phyloP scores from a whole-genome alignment of 805 yeast genomes.

The Candida oleophila region DNA sequence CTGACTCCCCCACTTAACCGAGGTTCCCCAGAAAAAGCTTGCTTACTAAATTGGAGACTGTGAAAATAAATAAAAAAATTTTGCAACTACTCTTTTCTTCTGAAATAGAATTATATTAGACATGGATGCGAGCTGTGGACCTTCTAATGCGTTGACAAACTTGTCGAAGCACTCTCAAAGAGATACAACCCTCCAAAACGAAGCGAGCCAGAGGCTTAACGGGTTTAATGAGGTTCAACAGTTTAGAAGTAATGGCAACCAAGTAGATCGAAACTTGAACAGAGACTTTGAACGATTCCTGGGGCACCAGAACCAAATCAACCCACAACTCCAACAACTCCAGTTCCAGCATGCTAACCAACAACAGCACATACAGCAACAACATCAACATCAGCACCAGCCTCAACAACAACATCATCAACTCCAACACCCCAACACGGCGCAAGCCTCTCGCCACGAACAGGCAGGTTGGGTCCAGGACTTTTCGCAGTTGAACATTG shows the following conservation, averaged over 20 bases:
- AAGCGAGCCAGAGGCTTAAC: slow-evolving; percentile 13
- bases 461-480: slow-evolving; percentile 29
- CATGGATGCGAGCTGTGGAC: slow-evolving; percentile 40
- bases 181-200: slow-evolving; percentile 41
- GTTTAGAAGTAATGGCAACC: slow-evolving; percentile 8
- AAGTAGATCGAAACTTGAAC: slow-evolving; percentile 33
- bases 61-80: not conserved
- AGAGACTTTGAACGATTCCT: slow-evolving; percentile 37
- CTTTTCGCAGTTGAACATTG: slow-evolving; percentile 23
- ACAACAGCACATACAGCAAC: slow-evolving; percentile 8
- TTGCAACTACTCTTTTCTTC: not conserved
- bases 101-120: not conserved
- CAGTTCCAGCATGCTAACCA: slow-evolving; percentile 3
- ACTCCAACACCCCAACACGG: slow-evolving; percentile 8
- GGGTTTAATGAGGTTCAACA: not conserved
- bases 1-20: not conserved
- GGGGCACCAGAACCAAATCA: slow-evolving; percentile 29
- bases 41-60: not conserved
- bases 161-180: slow-evolving; percentile 39
- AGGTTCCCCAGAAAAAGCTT: not conserved
- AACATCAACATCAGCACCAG: slow-evolving; percentile 11
- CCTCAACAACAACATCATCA: slow-evolving; percentile 9
- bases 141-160: slow-evolving; percentile 43
- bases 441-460: slow-evolving; percentile 8
- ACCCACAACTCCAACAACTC: slow-evolving; percentile 26